Evolutionary conservation across 1,139 yeast genomes (phyloP).

Genomic region (Schizosaccharomyces versatilis): DNA sequence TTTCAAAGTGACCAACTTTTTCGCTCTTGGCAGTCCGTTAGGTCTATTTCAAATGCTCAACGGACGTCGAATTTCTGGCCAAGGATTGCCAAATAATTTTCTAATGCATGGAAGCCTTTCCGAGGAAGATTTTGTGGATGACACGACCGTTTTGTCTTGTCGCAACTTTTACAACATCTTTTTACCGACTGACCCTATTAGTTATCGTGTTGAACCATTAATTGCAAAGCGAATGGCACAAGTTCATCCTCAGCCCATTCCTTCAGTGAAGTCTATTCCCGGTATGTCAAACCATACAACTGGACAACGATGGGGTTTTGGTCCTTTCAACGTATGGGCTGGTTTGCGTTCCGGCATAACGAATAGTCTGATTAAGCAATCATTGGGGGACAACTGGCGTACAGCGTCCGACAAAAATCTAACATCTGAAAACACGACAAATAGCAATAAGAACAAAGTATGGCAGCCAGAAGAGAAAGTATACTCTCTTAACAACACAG

Average conservation of each 20-base stretch:
- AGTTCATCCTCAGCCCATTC: constrained; percentile 38
- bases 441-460: constrained; percentile 14
- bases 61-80: constrained; percentile 13
- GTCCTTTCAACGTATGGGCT: constrained; percentile 28
- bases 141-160: constrained; percentile 17
- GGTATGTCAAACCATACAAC: constrained; percentile 15
- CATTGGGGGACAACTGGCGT: constrained; percentile 12
- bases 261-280: constrained; percentile 27
- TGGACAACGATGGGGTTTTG: constrained; percentile 24
- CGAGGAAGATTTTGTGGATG: constrained; percentile 11
- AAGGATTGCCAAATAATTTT: background rate
- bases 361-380: constrained; percentile 12
- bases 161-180: constrained; percentile 22
- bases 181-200: constrained; percentile 24
- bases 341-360: constrained; percentile 13
- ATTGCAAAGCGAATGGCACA: constrained; percentile 22
- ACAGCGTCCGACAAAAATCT: background rate
- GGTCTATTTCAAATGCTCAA: constrained; percentile 38
- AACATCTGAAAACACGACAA: background rate
- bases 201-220: constrained; percentile 21
- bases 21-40: constrained; percentile 73
- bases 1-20: constrained; percentile 54
- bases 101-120: background rate
- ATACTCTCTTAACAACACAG: constrained; percentile 35
- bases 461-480: constrained; percentile 17